Base-by-base conservation (phyloP, 1,284 basidiomycete species). In the Ganoderma meredithae region DNA sequence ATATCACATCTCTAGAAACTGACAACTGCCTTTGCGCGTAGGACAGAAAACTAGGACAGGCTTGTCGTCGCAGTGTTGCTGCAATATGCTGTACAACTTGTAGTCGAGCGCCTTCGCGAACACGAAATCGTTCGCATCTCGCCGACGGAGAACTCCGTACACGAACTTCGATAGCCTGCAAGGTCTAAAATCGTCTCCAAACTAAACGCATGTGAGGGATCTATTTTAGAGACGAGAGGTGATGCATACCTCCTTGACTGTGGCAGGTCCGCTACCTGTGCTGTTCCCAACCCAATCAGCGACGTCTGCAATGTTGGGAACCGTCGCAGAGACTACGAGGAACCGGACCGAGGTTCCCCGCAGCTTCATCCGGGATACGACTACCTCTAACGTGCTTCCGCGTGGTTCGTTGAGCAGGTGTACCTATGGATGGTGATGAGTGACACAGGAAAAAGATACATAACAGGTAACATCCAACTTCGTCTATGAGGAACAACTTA, bases 301-400 rank as follows among this genome's bases (percentile, higher is more conserved):
- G 33, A 99, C 89, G 75, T 99, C 97, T 49, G 88, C 83, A 63
- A 97, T 92, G 74, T 99, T 99, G 0, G 97, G 97, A 12, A 96
- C 93, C 0, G 97, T 98, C 1, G 97, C 97, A 0, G 96, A 97
- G 36, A 98, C 89, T 7, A 97, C 88, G 36, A 98, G 82, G 76
- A 98, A 95, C 6, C 97, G 90, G 25, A 95, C 89, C 1, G 82
- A 80, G 1, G 83, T 82, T n/a, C 88, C 89, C 5, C 88, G 87
- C 3, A 88, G 81, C 79, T 93, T 95, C 94, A 98, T 97, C n/a
- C 97, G 89, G 1, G 95, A 93, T 39, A 98, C 86, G 8, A 98
- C 88, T 5, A 98, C 97, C 80, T 99, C 97, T 3, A 99, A 85
- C 3, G 95, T 95, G 67, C 95, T 94, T 25, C 97, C 96, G 49